Evolutionary conservation across 129 eudicot species (phyloP).

Genomic region (Saposhnikovia divaricata): DNA sequence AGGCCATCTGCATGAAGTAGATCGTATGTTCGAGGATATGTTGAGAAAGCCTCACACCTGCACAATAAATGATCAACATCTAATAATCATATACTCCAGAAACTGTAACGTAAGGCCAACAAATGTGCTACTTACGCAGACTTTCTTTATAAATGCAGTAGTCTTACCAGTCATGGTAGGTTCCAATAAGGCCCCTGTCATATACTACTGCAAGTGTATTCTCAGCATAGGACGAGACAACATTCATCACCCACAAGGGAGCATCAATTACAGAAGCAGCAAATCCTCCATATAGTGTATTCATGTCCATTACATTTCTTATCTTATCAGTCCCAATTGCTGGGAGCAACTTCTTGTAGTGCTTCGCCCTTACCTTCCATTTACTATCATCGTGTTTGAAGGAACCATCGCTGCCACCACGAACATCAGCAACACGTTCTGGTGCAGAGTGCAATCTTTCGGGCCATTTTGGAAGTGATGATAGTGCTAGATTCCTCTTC

Average conservation of each 20-base stretch:
- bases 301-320: constrained; percentile 96
- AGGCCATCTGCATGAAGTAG: constrained; percentile 90
- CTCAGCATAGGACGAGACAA: constrained; percentile 78
- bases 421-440: constrained; percentile 63
- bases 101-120: not conserved
- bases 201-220: constrained; percentile 82
- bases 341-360: constrained; percentile 82
- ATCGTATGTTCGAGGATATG: constrained; percentile 95
- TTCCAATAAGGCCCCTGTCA: constrained; percentile 88
- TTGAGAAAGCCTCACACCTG: constrained; percentile 99
- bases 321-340: constrained; percentile 77
- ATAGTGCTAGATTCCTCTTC: constrained; percentile 42
- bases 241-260: constrained; percentile 98
- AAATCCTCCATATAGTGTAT: constrained; percentile 83
- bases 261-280: constrained; percentile 68
- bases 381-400: constrained; percentile 74
- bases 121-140: not conserved
- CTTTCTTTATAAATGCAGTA: not conserved
- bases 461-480: constrained; percentile 78
- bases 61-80: not conserved
- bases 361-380: constrained; percentile 79
- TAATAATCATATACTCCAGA: not conserved
- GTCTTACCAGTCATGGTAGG: constrained; percentile 88
- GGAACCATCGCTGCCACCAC: constrained; percentile 82
- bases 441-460: constrained; percentile 64